These are phyloP conservation scores for Cytospora leucostoma DNA, from an alignment of 2,329 filamentous ascomycete genomes.

Conservation along the genomic window DNA sequence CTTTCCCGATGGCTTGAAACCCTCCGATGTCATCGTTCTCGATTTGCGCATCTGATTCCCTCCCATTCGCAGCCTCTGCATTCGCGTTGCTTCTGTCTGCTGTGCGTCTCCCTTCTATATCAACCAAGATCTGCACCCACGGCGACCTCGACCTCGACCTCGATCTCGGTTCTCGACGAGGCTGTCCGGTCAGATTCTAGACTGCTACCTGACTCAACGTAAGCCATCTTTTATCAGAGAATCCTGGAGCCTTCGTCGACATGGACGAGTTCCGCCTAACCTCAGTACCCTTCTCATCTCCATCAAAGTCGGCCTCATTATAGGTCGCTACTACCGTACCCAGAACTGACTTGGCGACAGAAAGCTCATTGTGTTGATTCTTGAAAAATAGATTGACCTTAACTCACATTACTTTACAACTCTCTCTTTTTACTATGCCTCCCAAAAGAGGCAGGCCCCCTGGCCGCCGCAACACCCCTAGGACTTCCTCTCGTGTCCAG, in stretches of 20 bases:
- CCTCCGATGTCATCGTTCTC: not conserved
- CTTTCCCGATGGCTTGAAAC: conserved; percentile 8
- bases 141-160: not conserved
- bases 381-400: not conserved
- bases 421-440: conserved; percentile 22
- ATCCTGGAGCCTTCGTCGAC: not conserved
- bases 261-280: not conserved
- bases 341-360: conserved; percentile 4
- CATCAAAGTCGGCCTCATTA: not conserved
- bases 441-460: conserved; percentile 21
- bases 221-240: not conserved
- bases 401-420: not conserved
- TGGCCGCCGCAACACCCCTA: conserved; percentile 1
- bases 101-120: no score
- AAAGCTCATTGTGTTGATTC: not conserved
- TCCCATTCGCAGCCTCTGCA: not conserved
- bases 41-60: conserved; percentile 12
- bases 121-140: not conserved
- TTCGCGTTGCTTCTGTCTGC: not conserved
- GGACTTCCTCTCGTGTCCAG: conserved; percentile 8
- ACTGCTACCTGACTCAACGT: not conserved
- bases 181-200: not conserved
- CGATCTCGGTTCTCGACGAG: not conserved
- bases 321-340: not conserved
- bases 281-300: not conserved